Base-by-base conservation (phyloP, 1,284 basidiomycete genomes). In the Dichomitus squalens region DNA sequence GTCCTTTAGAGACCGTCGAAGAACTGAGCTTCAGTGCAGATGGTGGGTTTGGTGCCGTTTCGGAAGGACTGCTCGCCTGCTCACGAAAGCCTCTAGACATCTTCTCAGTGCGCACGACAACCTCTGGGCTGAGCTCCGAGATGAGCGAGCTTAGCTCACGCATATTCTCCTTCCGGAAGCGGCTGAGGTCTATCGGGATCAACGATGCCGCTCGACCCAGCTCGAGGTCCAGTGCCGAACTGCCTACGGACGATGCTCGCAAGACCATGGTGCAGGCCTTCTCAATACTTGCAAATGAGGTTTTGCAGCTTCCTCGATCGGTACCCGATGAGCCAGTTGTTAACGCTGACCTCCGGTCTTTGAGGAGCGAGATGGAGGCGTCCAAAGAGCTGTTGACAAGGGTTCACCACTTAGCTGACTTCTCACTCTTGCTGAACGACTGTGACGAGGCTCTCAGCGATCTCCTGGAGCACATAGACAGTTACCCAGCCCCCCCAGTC, bases 401-500 rank as follows among this genome's bases (percentile, higher is more conserved):
- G 39, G 70, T 91, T 29, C 72, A 80, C 55, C 73, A 73, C 39
- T 75, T 94, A 27, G 80, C 79, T 4, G 72, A 76, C 18, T 74
- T 93, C 52, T 72, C 77, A 2, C 71, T 77, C 25, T 69, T 75
- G 27, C 69, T 88, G 9, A 75, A 76, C 25, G 69, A 71, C 16
- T 92, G 89, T 63, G 92, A 94, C 67, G 74, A 78, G n/a, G 82
- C 85, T 18, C 76, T 93, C 38, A 94, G 92, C 66, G 89, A 93
- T 67, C 76, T 93, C 7, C 73, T 94, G 49, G 89, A 93, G 65
- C 89, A 92, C 65, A 80, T 93, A 54, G 92, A 94, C 70, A 87
- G 85, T 64, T 90, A 84, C 66, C 87, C 89, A 12, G 76, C 80
- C 16, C 66, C 76, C 23, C 86, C 88, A 4, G 64, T 76, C 33